These are phyloP conservation scores for Pseudisothecium myosuroides DNA, from an alignment of 225 moss, liverwort and hornwort species.

Conservation along the genomic window DNA sequence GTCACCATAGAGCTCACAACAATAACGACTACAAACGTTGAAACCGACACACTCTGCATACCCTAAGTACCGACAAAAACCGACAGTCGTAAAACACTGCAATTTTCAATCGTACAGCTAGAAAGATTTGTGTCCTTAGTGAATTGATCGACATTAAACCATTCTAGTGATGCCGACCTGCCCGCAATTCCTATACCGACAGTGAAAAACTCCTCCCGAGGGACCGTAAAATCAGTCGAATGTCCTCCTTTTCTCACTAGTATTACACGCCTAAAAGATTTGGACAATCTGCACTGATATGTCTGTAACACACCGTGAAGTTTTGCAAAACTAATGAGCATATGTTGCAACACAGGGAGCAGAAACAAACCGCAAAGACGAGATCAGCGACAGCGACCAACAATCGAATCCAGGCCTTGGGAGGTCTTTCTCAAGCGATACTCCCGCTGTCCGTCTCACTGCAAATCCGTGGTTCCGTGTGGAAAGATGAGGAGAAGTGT, in stretches of 20 bases:
- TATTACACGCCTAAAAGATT: background rate
- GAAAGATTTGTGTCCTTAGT: background rate
- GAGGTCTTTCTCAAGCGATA: no score
- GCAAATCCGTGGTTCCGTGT: no score
- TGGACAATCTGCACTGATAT: background rate
- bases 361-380: no score
- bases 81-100: background rate
- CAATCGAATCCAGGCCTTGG: background rate
- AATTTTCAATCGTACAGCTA: background rate
- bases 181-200: background rate
- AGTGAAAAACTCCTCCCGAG: background rate
- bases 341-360: no score
- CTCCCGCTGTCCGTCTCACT: no score
- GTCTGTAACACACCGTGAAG: background rate
- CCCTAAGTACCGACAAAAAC: background rate
- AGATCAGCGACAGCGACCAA: background rate
- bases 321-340: background rate
- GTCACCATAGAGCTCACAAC: background rate
- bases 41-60: background rate
- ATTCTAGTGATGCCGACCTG: background rate
- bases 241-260: background rate
- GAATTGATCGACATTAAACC: no score
- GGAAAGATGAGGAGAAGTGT: no score
- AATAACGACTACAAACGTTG: background rate
- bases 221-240: no score